Evolutionary conservation across 1,284 basidiomycete genomes (phyloP).

Genomic region (Marasmius fiardii): DNA sequence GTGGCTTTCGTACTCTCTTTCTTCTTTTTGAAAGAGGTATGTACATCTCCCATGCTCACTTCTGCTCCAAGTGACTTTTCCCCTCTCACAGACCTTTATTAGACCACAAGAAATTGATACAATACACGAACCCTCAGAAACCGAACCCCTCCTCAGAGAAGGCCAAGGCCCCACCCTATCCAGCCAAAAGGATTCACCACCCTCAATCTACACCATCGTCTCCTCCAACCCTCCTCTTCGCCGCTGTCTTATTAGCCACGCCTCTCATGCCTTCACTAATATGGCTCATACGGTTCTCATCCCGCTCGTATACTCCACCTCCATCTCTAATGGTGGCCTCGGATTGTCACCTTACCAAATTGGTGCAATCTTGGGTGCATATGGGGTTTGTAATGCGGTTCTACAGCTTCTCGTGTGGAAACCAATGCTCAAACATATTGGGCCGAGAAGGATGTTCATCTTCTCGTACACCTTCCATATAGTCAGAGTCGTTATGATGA

Average conservation of each 20-base stretch:
- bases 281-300: constrained; percentile 24
- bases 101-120: too few species aligned
- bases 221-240: constrained; percentile 26
- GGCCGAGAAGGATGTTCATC: constrained; percentile 3
- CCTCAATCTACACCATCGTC: constrained; percentile 25
- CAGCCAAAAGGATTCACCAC: constrained; percentile 12
- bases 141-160: not conserved
- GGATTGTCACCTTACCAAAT: constrained; percentile 17
- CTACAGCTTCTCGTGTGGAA: not conserved
- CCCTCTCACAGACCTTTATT: too few species aligned
- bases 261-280: constrained; percentile 30
- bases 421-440: constrained; percentile 1
- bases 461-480: not conserved
- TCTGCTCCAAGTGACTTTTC: too few species aligned
- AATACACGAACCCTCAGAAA: not conserved
- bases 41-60: too few species aligned
- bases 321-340: constrained; percentile 17
- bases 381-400: constrained; percentile 27
- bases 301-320: constrained; percentile 19
- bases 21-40: constrained; percentile 30
- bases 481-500: not conserved
- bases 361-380: constrained; percentile 17
- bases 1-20: too few species aligned
- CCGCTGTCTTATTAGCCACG: constrained; percentile 27
- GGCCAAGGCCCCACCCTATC: too few species aligned